Percentiles rank a stretch among this genome's conserved stretches.
phyloP scores from a whole-genome alignment of 768 basidiomycete genomes.

The Boletus rubroflammeus region DNA sequence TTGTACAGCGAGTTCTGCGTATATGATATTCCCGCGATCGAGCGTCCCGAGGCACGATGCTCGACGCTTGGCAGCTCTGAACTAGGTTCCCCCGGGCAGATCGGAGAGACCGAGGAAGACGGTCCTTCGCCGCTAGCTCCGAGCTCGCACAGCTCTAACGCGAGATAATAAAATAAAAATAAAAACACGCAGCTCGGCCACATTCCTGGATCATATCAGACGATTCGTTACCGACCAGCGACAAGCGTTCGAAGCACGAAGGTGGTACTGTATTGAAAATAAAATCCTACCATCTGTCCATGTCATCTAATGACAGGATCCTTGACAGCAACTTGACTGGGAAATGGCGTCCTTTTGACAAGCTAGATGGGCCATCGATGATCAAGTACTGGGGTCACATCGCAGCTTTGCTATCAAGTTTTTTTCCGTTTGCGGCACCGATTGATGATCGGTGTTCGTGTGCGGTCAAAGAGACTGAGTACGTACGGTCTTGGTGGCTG shows the following conservation, averaged over 20 bases:
- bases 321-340: conserved; percentile 6
- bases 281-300: neutral
- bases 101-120: neutral
- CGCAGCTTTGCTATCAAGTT: neutral
- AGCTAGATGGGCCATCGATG: neutral
- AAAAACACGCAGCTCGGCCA: neutral
- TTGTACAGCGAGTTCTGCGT: neutral
- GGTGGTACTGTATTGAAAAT: conserved; percentile 3
- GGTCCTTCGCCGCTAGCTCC: neutral
- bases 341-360: neutral
- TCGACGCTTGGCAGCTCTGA: neutral
- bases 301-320: conserved; percentile 8
- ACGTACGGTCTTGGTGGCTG: neutral
- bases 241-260: neutral
- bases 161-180: neutral
- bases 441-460: conserved; percentile 6
- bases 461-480: neutral
- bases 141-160: neutral
- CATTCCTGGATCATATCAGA: neutral
- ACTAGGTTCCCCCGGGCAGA: neutral
- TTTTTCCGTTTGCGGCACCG: neutral
- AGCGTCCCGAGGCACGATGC: neutral
- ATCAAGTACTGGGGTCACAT: neutral
- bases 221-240: neutral
- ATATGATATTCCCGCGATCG: neutral